Percentiles rank a stretch among this genome's conserved stretches.
These are phyloP conservation scores for Fraxinus albicans DNA, from an alignment of 305 asterid species.

Conservation along the genomic window DNA sequence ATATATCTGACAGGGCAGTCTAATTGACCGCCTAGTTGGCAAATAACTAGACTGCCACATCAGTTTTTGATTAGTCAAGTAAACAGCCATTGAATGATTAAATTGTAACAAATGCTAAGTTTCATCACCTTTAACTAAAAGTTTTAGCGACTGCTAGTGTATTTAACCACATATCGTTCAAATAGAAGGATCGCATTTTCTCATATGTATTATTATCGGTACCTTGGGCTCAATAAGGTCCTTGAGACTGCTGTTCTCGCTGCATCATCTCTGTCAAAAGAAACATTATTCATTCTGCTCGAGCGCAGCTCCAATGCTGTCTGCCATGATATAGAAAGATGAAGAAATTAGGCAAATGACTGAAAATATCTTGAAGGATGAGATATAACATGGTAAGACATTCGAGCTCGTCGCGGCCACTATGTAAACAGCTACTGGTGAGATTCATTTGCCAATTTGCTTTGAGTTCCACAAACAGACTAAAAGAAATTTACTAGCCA, in stretches of 20 bases:
- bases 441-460: background rate
- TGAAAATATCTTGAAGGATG: background rate
- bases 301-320: constrained; percentile 58
- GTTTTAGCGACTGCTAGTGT: background rate
- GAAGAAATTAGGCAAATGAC: background rate
- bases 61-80: background rate
- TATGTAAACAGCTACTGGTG: background rate
- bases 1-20: background rate
- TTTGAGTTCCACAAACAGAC: background rate
- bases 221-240: constrained; percentile 53
- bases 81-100: background rate
- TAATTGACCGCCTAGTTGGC: background rate
- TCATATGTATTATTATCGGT: background rate
- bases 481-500: background rate
- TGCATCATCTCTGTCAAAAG: constrained; percentile 43
- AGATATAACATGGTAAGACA: background rate
- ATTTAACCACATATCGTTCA: background rate
- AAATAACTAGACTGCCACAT: background rate
- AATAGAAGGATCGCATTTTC: background rate
- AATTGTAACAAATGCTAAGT: background rate
- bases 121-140: background rate
- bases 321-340: constrained; percentile 26
- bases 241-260: constrained; percentile 37
- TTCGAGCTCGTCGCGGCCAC: background rate
- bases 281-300: constrained; percentile 35